Base-by-base conservation (phyloP, 139 green algal genomes). In the Spirogloea muscicola region DNA sequence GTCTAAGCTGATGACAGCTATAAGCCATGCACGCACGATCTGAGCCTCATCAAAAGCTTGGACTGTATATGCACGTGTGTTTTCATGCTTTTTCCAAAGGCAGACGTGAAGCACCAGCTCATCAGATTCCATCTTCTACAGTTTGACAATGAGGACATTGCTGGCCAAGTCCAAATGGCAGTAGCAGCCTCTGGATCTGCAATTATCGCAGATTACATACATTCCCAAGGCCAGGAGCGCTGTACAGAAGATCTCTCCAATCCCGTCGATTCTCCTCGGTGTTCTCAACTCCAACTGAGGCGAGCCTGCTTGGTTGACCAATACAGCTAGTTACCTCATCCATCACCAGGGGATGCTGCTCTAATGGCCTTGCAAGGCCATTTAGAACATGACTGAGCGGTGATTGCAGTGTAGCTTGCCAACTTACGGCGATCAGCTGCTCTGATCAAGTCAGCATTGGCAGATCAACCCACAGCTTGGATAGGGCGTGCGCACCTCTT, bases 211-310 rank as follows among this genome's bases (percentile, higher is more conserved):
- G 55, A 16, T 52, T 48, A 34, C 62, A 9, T 41, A 76, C 67
- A 27, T 76, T 49, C 34, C 67, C 67, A 21, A 76, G 49, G 55
- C 85, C 83, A 40, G 82, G 91, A 59, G 94, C 90, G 78, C 89
- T 90, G 55, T 96, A 77, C 63, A 98, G 90, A 66, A 98, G 86
- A 88, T 98, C 90, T 59, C 94, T 91, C 90, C 96, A 96, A 5
- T 84, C 82, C 57, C 89, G 91, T 58, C 95, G 88, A 91, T 97
- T 98, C n/a, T 58, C 10, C 90, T 97, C 94, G 46, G 91, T 98
- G 91, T 99, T 99, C 83, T 98, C 94, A 40, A 98, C 87, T 66
- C 88, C 91, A 58, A 99, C 94, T 72, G 86, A 92, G 71, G 94
- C 91, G 74, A 99, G 88, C 58, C 70, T 76, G 67, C 27, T 64